Percentiles rank a stretch among this genome's conserved stretches.
These are phyloP conservation scores for Rusavskia elegans DNA, from an alignment of 495 filamentous ascomycete species.

Conservation along the genomic window DNA sequence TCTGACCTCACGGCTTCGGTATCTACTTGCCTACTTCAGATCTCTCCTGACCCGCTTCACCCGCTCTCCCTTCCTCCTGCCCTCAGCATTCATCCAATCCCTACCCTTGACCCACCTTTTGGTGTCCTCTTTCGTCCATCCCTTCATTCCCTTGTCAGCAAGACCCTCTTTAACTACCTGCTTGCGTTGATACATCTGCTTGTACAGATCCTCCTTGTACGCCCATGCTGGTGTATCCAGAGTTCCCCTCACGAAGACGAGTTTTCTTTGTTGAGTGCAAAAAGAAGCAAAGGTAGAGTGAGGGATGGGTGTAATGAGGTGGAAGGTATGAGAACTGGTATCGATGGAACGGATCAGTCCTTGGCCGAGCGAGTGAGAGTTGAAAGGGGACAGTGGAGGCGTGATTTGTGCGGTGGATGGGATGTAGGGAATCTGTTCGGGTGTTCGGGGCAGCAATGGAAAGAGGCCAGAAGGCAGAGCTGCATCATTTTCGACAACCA, in stretches of 20 bases:
- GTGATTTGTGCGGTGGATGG: slow-evolving; percentile 22
- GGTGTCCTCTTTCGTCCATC: slow-evolving; percentile 3
- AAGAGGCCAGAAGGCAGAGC: not conserved
- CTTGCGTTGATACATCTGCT: slow-evolving; percentile 2
- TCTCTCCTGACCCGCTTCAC: slow-evolving; percentile 21
- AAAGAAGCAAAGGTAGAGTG: slow-evolving; percentile 18
- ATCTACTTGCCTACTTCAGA: slow-evolving; percentile 8
- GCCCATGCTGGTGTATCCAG: slow-evolving; percentile 38
- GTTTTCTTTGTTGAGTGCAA: slow-evolving; percentile 19
- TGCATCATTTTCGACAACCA: slow-evolving; percentile 30
- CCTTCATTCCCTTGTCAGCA: slow-evolving; percentile 1
- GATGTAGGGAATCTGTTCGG: slow-evolving; percentile 25
- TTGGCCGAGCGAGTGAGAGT: slow-evolving; percentile 32
- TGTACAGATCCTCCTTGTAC: slow-evolving; percentile 14
- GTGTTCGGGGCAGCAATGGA: slow-evolving; percentile 17
- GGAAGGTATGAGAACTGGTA: slow-evolving; percentile 19
- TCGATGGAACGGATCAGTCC: slow-evolving; percentile 37
- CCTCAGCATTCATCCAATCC: slow-evolving; percentile 15
- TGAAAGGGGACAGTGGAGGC: slow-evolving; percentile 25
- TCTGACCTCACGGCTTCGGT: too few relatives aligned
- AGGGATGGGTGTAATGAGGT: slow-evolving; percentile 33
- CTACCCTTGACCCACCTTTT: slow-evolving; percentile 4
- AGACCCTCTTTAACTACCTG: slow-evolving; percentile 8
- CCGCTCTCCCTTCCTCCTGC: slow-evolving; percentile 10
- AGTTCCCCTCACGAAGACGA: slow-evolving; percentile 37